Conservation (phyloP, 2,329 filamentous ascomycete genomes). For the Pseudocercospora cruenta region DNA sequence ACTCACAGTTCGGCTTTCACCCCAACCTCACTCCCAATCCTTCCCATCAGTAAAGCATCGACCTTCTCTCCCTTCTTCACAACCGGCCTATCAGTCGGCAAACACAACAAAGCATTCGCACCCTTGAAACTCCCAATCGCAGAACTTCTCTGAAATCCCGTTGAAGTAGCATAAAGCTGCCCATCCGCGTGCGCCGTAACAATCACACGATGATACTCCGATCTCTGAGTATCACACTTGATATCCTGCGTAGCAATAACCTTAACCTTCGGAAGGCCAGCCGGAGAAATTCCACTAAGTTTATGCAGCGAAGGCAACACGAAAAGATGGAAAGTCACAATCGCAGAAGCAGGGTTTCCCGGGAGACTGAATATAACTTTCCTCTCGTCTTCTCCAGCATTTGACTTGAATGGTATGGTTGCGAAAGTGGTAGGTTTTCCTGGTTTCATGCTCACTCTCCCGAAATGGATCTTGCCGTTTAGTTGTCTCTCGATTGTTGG, state of each 20-base stretch:
- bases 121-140: constrained; percentile 84
- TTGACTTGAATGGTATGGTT: constrained; percentile 69
- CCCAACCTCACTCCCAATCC: constrained; percentile 42
- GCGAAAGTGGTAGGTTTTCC: constrained; percentile 98
- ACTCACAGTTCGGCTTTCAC: background rate
- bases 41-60: constrained; percentile 78
- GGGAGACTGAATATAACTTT: constrained; percentile 88
- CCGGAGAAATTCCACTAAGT: constrained; percentile 67
- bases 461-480: constrained; percentile 93
- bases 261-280: constrained; percentile 71
- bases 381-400: constrained; percentile 60
- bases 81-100: constrained; percentile 68
- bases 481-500: constrained; percentile 90
- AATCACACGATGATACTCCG: constrained; percentile 88
- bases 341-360: constrained; percentile 88
- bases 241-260: constrained; percentile 76
- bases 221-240: constrained; percentile 70
- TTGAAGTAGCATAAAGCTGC: constrained; percentile 73
- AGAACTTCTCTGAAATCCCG: constrained; percentile 87
- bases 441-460: constrained; percentile 95
- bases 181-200: constrained; percentile 69
- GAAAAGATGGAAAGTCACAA: constrained; percentile 93
- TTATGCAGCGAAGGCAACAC: constrained; percentile 85
- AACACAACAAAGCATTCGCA: constrained; percentile 82
- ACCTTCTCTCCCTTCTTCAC: constrained; percentile 70